These are phyloP conservation scores for Datura wrightii DNA, from an alignment of 257 asterid species.

Conservation along the genomic window DNA sequence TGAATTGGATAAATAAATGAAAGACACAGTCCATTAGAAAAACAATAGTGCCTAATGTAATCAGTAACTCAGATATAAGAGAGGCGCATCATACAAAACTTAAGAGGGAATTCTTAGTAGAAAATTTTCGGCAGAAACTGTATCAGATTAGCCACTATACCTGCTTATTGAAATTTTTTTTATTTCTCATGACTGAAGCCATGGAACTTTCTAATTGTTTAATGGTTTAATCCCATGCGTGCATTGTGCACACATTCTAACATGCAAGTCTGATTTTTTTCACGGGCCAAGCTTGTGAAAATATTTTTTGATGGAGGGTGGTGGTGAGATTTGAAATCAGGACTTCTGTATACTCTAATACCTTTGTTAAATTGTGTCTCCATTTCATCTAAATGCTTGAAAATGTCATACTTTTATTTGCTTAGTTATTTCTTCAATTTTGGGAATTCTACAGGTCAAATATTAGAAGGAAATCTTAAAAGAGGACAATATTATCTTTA, in stretches of 20 bases:
- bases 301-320: slow-evolving; percentile 16
- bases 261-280: background rate
- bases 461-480: background rate
- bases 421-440: slow-evolving; percentile 22
- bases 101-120: slow-evolving; percentile 7
- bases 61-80: slow-evolving; percentile 4
- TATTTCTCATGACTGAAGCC: slow-evolving; percentile 16
- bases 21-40: background rate
- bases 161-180: background rate
- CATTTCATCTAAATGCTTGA: background rate
- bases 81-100: background rate
- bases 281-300: background rate
- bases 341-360: background rate
- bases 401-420: background rate
- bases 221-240: background rate
- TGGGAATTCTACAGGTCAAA: background rate
- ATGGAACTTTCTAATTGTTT: background rate
- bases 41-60: background rate
- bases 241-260: background rate
- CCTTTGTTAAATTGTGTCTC: background rate
- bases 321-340: slow-evolving; percentile 2
- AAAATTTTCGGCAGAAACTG: background rate
- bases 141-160: slow-evolving; percentile 12
- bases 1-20: slow-evolving; percentile 11
- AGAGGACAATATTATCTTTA: background rate